Evolutionary conservation across 208 protist species (phyloP).

Genomic region (Acanthamoeba healyi): DNA sequence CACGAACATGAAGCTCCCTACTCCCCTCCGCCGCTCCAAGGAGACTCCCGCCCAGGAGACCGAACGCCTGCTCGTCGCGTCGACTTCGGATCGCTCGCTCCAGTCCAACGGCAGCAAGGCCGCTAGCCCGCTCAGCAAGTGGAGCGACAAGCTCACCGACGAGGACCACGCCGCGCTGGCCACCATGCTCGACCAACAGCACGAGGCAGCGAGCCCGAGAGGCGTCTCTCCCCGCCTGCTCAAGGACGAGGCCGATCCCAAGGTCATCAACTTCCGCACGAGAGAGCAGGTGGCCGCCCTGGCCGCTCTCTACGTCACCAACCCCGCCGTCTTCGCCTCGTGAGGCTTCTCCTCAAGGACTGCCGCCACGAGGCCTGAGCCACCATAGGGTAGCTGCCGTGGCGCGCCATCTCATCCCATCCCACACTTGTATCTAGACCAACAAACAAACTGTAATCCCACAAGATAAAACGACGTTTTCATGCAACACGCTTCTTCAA

Average conservation of each 20-base stretch:
- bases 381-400: background rate
- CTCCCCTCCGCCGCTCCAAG: background rate
- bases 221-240: background rate
- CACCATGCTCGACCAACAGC: background rate
- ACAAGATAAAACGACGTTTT: no score
- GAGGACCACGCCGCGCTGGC: background rate
- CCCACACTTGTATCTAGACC: no score
- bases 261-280: background rate
- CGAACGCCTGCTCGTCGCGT: background rate
- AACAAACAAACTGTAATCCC: no score
- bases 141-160: background rate
- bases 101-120: background rate
- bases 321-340: background rate
- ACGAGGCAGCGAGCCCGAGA: background rate
- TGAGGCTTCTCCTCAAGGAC: background rate
- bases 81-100: no score
- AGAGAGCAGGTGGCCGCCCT: background rate
- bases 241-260: background rate
- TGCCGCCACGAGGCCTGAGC: background rate
- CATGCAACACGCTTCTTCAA: no score
- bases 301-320: background rate
- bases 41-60: background rate
- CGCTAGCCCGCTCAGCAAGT: background rate
- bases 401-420: no score
- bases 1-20: background rate